Percentiles rank a stretch among this genome's conserved stretches.
These are phyloP conservation scores for Cornus kousa DNA, from an alignment of 148 eudicot species.

Conservation along the genomic window DNA sequence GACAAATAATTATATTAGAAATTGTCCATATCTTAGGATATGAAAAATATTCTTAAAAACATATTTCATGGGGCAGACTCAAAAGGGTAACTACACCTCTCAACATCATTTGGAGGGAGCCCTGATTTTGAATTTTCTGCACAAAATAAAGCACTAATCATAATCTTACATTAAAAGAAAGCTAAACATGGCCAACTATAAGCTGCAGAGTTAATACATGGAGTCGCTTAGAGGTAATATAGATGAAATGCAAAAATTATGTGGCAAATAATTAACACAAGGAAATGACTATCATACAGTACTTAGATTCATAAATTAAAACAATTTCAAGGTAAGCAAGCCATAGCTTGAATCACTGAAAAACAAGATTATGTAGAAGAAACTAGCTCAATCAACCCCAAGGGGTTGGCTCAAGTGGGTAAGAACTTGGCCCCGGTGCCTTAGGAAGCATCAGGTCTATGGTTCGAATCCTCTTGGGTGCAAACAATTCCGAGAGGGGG, in stretches of 20 bases:
- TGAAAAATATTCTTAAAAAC: background rate
- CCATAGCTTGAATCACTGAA: background rate
- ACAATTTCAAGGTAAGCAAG: background rate
- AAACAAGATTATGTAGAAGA: background rate
- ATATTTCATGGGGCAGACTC: background rate
- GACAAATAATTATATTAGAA: background rate
- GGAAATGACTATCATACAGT: background rate
- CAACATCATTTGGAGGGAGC: constrained; percentile 65
- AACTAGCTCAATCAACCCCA: background rate
- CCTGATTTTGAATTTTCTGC: constrained; percentile 84
- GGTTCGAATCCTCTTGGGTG: too few species aligned
- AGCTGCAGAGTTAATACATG: background rate
- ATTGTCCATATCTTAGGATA: background rate
- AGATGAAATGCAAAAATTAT: too few species aligned
- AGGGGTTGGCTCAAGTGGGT: too few species aligned
- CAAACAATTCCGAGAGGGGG: too few species aligned
- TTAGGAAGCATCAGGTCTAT: too few species aligned
- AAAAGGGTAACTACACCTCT: constrained; percentile 44
- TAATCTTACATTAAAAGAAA: background rate
- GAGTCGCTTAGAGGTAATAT: background rate
- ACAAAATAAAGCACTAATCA: constrained; percentile 2
- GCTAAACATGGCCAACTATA: background rate
- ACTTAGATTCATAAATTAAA: too few species aligned
- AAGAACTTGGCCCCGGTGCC: too few species aligned
- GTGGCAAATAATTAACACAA: background rate